Evolutionary conservation across 805 yeast species (phyloP).

Genomic region (Schwanniomyces sp.): DNA sequence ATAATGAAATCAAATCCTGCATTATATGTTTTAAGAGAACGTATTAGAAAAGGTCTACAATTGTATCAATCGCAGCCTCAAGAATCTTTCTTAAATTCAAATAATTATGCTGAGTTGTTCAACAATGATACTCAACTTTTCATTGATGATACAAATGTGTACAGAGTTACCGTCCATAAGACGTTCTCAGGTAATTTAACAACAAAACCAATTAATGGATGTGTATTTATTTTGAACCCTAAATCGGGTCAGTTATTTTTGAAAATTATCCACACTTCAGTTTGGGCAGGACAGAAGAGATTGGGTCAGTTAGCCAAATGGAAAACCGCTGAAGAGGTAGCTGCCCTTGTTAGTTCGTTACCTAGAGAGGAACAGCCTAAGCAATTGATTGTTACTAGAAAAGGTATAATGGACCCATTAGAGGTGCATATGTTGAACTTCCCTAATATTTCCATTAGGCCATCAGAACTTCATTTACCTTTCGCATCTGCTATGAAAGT

Average conservation of each 20-base stretch:
- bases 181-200: constrained; percentile 92
- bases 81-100: constrained; percentile 85
- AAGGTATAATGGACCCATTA: constrained; percentile 89
- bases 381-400: constrained; percentile 85
- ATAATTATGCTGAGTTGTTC: constrained; percentile 87
- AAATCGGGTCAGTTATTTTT: constrained; percentile 86
- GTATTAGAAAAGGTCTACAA: constrained; percentile 92
- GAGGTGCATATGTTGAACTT: constrained; percentile 97
- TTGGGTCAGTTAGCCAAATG: constrained; percentile 92
- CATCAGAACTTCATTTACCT: constrained; percentile 87
- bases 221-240: constrained; percentile 86
- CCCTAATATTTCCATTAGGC: constrained; percentile 86
- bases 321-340: constrained; percentile 98
- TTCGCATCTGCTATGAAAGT: constrained; percentile 83
- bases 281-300: constrained; percentile 96
- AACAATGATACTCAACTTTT: constrained; percentile 80
- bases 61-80: constrained; percentile 92
- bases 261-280: constrained; percentile 88
- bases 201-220: constrained; percentile 92
- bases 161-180: constrained; percentile 86
- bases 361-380: constrained; percentile 95
- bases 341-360: constrained; percentile 82
- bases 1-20: constrained; percentile 96
- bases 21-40: constrained; percentile 82
- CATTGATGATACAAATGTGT: constrained; percentile 92